A percentile compares a stretch with the other conserved stretches of the same genome.
Evolutionary conservation across 164 flowering plant species (phyloP).

Genomic region (Taxillus chinensis): DNA sequence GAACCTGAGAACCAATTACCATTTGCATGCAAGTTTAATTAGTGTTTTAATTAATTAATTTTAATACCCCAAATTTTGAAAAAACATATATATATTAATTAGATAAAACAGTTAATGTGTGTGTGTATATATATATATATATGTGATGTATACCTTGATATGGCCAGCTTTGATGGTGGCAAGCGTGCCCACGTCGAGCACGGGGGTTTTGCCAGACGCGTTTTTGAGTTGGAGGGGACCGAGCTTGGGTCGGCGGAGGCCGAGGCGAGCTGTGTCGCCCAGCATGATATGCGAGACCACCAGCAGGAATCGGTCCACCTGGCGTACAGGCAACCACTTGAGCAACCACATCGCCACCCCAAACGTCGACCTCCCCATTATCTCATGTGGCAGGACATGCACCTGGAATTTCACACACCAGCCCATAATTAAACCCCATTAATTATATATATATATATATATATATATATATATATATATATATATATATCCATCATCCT

Average conservation of each 20-base stretch:
- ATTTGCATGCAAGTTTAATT: neutral
- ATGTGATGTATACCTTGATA: constrained; percentile 76
- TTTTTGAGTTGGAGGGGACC: constrained; percentile 82
- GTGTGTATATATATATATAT: no score
- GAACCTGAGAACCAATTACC: constrained; percentile 43
- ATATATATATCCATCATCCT: neutral
- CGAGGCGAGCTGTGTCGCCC: constrained; percentile 59
- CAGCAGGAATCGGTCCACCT: constrained; percentile 68
- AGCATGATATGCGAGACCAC: constrained; percentile 38
- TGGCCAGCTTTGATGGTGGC: constrained; percentile 68
- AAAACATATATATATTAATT: no score
- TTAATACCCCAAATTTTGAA: no score
- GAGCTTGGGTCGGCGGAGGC: constrained; percentile 50
- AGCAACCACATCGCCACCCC: constrained; percentile 83
- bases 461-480: neutral
- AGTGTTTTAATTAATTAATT: no score
- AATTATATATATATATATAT: neutral
- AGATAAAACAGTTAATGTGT: no score
- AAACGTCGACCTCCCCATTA: constrained; percentile 88
- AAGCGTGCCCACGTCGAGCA: constrained; percentile 81
- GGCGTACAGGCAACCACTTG: constrained; percentile 71
- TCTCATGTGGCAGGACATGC: constrained; percentile 86
- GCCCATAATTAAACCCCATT: no score
- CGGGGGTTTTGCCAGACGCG: constrained; percentile 79
- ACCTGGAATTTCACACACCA: constrained; percentile 29